A percentile compares a stretch with the other conserved stretches of the same genome.
These are phyloP conservation scores for Beauveria varroae DNA, from an alignment of 2,329 filamentous ascomycete species.

Conservation along the genomic window DNA sequence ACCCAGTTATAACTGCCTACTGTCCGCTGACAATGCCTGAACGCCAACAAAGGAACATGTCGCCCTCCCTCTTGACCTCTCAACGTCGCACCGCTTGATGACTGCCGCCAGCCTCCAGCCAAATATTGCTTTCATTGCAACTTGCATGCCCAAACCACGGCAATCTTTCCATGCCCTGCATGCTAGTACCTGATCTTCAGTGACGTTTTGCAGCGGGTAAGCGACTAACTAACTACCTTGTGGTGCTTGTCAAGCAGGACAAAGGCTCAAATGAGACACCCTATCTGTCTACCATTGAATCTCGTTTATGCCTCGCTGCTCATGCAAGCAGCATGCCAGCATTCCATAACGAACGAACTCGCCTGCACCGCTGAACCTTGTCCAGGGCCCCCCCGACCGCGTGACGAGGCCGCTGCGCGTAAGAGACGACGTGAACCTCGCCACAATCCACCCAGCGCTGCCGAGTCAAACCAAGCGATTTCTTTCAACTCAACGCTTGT, in stretches of 20 bases:
- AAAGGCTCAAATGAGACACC: neutral
- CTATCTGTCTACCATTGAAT: neutral
- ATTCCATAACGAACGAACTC: neutral
- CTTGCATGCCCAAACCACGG: neutral
- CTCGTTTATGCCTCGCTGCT: neutral
- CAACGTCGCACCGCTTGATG: neutral
- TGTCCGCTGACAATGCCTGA: no score
- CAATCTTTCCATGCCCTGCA: neutral
- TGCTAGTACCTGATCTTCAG: neutral
- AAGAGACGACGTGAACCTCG: neutral
- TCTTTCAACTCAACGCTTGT: neutral
- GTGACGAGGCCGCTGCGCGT: neutral
- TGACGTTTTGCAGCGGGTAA: neutral
- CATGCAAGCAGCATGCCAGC: neutral
- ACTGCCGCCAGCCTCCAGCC: neutral
- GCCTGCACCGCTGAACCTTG: constrained; percentile 1
- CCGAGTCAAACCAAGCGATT: neutral
- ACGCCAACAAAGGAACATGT: neutral
- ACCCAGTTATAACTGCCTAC: neutral
- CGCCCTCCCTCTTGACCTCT: neutral
- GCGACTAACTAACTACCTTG: neutral
- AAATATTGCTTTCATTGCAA: neutral
- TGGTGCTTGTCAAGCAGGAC: neutral
- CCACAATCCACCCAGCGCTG: neutral
- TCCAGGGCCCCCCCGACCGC: neutral